Base-by-base conservation (phyloP, 768 basidiomycete species). In the Dendrothele bispora region DNA sequence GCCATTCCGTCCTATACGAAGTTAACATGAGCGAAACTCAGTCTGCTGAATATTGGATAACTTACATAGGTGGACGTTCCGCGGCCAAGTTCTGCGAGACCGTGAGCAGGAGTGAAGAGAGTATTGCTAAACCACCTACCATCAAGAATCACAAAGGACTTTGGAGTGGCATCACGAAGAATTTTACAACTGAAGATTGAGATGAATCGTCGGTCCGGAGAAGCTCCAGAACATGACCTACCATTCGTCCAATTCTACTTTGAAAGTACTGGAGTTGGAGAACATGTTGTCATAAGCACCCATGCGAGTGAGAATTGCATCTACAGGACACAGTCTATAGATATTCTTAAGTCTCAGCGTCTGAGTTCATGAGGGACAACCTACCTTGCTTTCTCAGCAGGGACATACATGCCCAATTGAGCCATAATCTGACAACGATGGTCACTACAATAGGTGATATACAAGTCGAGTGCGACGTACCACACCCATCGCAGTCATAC, bases 211-310 rank as follows among this genome's bases (percentile, higher is more conserved):
- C 10, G 34, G 12, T 25, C 55, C n/a, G 35, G 28, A 11, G 5
- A 12, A 17, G 30, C 14, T 43, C 7, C 25, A n/a, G 10, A 32
- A 15, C 12, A 5, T 29, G 51, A 54, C 66, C 34, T 56, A 93
- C 92, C 92, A 92, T 79, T 99, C 97, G 62, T 98, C 97, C 48
- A 99, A 73, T 63, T 99, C 97, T 18, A 99, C 97, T 64, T 98
- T 97, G 80, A 98, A 99, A 0, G 95, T 98, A 66, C 91, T 93
- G 1, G 93, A 81, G 56, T 91, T 85, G 2, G 89, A 86, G 65
- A 94, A 95, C 88, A 95, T 93, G 61, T 94, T 94, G 60, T 98
- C 95, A 62, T 98, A 97, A 3, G 97, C 97, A 8, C 97, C 97
- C 97, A 98, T 98, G 21, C 95, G 84, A 2, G 97, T 98, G 49